Evolutionary conservation across 73 alveolate genomes (phyloP).

Genomic region (Paramecium pentaurelia): DNA sequence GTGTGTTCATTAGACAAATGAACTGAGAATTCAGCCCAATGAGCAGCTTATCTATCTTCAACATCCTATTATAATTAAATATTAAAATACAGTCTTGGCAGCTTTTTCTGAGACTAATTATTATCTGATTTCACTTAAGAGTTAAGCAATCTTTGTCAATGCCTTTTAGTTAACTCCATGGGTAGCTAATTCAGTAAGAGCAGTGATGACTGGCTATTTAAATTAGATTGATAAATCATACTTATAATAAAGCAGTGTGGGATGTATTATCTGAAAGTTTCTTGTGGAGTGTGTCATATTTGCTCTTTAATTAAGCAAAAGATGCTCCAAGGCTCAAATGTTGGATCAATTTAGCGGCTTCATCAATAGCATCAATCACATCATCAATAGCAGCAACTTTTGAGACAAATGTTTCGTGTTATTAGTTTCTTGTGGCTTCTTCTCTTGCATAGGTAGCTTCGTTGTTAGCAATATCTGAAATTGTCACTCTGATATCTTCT

Average conservation of each 20-base stretch:
- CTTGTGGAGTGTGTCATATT: conserved; percentile 49
- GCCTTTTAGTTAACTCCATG: conserved; percentile 54
- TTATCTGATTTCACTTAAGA: conserved; percentile 35
- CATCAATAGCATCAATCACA: conserved; percentile 61
- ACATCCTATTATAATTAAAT: background rate
- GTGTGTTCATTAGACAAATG: conserved; percentile 39
- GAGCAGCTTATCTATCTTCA: conserved; percentile 47
- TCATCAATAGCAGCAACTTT: conserved; percentile 47
- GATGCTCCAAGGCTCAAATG: conserved; percentile 58
- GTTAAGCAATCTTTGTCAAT: conserved; percentile 29
- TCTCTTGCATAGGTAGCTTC: conserved; percentile 50
- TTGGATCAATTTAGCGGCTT: conserved; percentile 57
- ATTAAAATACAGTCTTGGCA: background rate
- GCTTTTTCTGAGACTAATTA: conserved; percentile 20
- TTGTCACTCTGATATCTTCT: conserved; percentile 34
- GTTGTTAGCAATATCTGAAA: conserved; percentile 25
- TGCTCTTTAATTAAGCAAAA: conserved; percentile 50
- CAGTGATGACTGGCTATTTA: conserved; percentile 42
- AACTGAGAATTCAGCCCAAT: conserved; percentile 45
- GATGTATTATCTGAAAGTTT: conserved; percentile 41
- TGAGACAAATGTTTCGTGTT: conserved; percentile 35
- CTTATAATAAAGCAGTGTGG: conserved; percentile 46
- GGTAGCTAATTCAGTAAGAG: conserved; percentile 30
- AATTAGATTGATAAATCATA: background rate
- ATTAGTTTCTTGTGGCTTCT: conserved; percentile 39